Evolutionary conservation across 306 rosid species (phyloP).

Genomic region (Rosa persica): DNA sequence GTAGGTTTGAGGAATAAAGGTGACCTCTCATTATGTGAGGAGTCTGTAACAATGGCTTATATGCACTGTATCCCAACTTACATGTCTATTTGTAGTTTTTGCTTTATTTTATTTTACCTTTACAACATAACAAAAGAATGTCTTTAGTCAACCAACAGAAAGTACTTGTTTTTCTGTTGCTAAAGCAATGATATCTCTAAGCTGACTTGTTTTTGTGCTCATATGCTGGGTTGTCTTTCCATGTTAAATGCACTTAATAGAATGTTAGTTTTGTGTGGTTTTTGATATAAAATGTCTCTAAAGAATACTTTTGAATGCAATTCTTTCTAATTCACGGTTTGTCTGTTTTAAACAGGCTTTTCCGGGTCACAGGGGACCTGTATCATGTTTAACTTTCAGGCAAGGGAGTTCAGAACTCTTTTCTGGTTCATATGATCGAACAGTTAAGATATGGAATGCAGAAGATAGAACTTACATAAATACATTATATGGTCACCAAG

Average conservation of each 20-base stretch:
- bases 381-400: conserved; percentile 85
- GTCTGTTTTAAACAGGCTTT: conserved; percentile 65
- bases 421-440: conserved; percentile 94
- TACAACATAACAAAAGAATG: neutral
- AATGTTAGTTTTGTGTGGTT: neutral
- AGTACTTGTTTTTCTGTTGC: neutral
- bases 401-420: conserved; percentile 90
- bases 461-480: conserved; percentile 88
- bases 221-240: neutral
- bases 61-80: neutral
- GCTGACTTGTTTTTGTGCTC: neutral
- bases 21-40: neutral
- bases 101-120: neutral
- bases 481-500: conserved; percentile 90
- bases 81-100: neutral
- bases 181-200: neutral
- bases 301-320: neutral
- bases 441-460: conserved; percentile 92
- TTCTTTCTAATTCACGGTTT: conserved; percentile 15
- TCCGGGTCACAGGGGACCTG: conserved; percentile 87
- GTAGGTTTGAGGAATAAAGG: neutral
- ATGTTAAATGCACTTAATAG: neutral
- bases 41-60: neutral
- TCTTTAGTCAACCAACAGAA: neutral
- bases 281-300: neutral